These are phyloP conservation scores for Alternaria longipes DNA, from an alignment of 2,329 filamentous ascomycete genomes.

Conservation along the genomic window DNA sequence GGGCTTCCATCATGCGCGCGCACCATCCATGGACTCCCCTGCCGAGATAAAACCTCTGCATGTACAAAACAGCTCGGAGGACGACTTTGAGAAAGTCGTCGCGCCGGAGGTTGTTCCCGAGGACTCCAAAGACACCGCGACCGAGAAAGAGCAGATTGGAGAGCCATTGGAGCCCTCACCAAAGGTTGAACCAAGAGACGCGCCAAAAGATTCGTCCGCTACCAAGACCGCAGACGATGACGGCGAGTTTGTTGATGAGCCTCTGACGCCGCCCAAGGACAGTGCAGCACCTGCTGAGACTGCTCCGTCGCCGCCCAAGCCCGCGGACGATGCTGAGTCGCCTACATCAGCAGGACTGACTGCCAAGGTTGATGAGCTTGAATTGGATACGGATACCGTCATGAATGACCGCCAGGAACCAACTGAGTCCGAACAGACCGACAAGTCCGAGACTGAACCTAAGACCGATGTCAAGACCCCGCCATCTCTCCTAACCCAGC, in stretches of 20 bases:
- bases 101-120: conserved; percentile 75
- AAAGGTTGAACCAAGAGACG: conserved; percentile 55
- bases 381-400: conserved; percentile 67
- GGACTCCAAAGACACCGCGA: conserved; percentile 60
- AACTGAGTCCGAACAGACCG: conserved; percentile 28
- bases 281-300: conserved; percentile 29
- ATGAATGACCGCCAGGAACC: conserved; percentile 51
- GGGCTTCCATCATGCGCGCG: conserved; percentile 61
- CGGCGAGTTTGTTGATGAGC: conserved; percentile 81
- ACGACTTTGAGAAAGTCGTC: conserved; percentile 92
- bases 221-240: conserved; percentile 54
- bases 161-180: conserved; percentile 50
- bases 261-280: conserved; percentile 67
- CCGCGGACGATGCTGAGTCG: conserved; percentile 49
- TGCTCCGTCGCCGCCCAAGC: conserved; percentile 31
- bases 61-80: conserved; percentile 82
- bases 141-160: conserved; percentile 59
- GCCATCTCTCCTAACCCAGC: conserved; percentile 55
- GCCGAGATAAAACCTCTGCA: conserved; percentile 77
- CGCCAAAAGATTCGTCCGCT: conserved; percentile 32
- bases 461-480: conserved; percentile 45
- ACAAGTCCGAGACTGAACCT: conserved; percentile 34
- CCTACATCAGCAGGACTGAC: conserved; percentile 64
- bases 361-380: conserved; percentile 65
- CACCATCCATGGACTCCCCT: conserved; percentile 61